Base-by-base conservation (phyloP, 2,329 filamentous ascomycete genomes). In the Epichloe festucae region DNA sequence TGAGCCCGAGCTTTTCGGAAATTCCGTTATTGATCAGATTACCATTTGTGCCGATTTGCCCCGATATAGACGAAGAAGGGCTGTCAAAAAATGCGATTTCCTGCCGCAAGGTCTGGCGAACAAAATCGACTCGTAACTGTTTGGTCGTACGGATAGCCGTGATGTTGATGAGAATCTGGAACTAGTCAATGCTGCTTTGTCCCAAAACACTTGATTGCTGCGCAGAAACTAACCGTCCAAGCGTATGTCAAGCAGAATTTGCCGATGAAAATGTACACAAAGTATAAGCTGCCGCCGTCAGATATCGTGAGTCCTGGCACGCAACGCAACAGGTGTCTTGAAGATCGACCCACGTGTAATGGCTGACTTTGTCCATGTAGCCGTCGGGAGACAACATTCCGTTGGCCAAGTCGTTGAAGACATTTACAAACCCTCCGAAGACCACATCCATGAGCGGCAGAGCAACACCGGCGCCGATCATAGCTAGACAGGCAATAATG, bases 391-490 rank as follows among this genome's bases (percentile, higher is more conserved):
- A 67, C 8, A 71, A 58, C 23, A 63, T 47, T 14, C 72, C 72
- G 0, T 66, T 65, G 52, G 76, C 76, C 60, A 81, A 84, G n/a
- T 67, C 64, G 49, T 73, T 78, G 57, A 83, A 82, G 8, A 72
- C 67, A 7, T 75, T 75, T 45, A 81, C 72, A 36, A 76, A 71
- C 39, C 65, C 64, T 56, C 78, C 78, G 60, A 82, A 79, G 6
- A 82, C 68, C 40, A 82, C 66, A 39, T 79, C 77, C 76, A 83
- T 81, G 36, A 81, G 57, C 0, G 77, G 78, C 6, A 78, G 56
- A 11, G 65, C 58, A 2, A 62, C 63, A 44, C 70, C 70, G 0
- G 68, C 56, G 7, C 60, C 65, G 17, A 72, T 58, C 63, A 69
- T 67, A 53, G 62, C 65, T 17, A 67, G 10, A 15, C 67, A 55